Base-by-base conservation (phyloP, 345 rosid genomes). In the Eucalyptus curtisii region DNA sequence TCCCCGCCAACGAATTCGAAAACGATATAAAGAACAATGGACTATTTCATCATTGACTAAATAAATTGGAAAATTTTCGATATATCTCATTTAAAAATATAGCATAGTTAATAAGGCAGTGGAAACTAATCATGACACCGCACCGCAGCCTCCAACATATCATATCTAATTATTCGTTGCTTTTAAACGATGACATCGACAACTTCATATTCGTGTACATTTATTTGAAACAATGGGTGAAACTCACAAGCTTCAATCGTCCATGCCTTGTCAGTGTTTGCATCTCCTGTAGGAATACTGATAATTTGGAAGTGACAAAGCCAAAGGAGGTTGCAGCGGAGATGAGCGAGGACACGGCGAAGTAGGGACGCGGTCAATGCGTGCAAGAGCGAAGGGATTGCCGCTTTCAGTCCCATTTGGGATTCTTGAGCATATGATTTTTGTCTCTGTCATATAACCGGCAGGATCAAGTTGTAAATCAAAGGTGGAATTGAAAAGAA, bases 371-470 rank as follows among this genome's bases (percentile, higher is more conserved):
- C 95, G 57, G 96, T 95, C n/a, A 89, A 93, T 89, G 92, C 96
- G 6, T 95, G 98, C 92, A 95, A 93, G 86, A 91, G 86, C 40
- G 90, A 93, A 5, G 94, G 96, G 86, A 91, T 96, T 86, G 89
- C 98, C 13, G 96, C 98, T 17, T 97, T 96, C 76, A 96, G 98
- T 88, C 99, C 98, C 30, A 96, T 95, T 87, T 95, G 96, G 97
- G 98, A 96, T 90, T 96, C 98, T 25, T 95, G 92, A 59, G 42
- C 31, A 31, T 42, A 42, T 42, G 44, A 42, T 42, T 42, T 66
- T 31, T 31, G 10, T 31, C 5, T 31, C 10, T 31, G 42, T 66
- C 22, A 66, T 1, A 66, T 66, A 8, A 31, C 79, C 42, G 7
- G 79, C 8, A 5, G 42, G 40, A 31, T 31, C 42, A 5, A 2